Conservation (phyloP, 2,329 filamentous ascomycete genomes). For the Aspergillus sp. region DNA sequence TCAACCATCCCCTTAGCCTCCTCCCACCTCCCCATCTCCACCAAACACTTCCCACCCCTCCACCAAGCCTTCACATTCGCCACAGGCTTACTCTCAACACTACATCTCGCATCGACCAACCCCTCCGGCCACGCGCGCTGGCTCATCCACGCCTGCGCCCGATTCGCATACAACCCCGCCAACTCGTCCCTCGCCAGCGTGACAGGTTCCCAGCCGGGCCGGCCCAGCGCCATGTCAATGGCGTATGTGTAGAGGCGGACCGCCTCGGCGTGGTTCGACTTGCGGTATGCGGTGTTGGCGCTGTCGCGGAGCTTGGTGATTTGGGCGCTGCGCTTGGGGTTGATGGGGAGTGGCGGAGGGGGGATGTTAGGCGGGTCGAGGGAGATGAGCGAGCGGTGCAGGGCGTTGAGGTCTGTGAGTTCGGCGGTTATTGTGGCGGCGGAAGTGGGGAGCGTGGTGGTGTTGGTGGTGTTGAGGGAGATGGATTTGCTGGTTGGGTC, state of each 20-base stretch:
- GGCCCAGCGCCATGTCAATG: conserved; percentile 79
- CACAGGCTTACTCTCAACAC: conserved; percentile 80
- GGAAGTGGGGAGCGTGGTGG: conserved; percentile 32
- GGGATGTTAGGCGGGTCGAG: conserved; percentile 69
- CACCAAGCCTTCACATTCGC: conserved; percentile 96
- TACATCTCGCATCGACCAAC: conserved; percentile 82
- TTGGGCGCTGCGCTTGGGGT: conserved; percentile 85
- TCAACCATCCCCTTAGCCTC: conserved; percentile 81
- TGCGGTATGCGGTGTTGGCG: conserved; percentile 81
- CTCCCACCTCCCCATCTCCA: conserved; percentile 85
- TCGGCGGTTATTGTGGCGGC: conserved; percentile 55
- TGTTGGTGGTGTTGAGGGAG: conserved; percentile 49
- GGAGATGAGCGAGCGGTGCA: conserved; percentile 71
- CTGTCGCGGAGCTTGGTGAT: conserved; percentile 88
- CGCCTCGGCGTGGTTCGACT: conserved; percentile 72
- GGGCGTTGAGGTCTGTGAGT: conserved; percentile 72
- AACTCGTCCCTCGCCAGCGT: conserved; percentile 84
- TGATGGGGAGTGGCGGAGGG: conserved; percentile 84
- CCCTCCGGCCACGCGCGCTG: conserved; percentile 80
- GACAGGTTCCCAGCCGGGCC: conserved; percentile 86
- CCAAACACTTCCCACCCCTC: conserved; percentile 77
- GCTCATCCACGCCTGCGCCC: conserved; percentile 87
- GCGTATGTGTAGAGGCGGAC: conserved; percentile 81
- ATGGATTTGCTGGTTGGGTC: conserved; percentile 81
- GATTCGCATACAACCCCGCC: conserved; percentile 75